Percentiles rank a stretch among this genome's conserved stretches.
These are phyloP conservation scores for Vaccinium myrtillus DNA, from an alignment of 148 eudicot species.

Conservation along the genomic window DNA sequence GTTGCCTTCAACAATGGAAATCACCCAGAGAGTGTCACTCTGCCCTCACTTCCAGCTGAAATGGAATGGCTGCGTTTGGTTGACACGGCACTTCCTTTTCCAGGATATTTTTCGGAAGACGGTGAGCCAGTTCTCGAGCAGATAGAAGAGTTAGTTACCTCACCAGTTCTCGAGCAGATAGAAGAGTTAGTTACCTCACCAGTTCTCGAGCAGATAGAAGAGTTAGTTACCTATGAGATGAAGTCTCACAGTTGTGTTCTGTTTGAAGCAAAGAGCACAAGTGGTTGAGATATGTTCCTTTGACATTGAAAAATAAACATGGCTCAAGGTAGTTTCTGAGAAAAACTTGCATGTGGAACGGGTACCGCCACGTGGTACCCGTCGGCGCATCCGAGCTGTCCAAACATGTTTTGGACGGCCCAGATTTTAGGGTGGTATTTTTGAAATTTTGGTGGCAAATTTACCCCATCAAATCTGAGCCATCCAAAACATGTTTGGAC, in stretches of 20 bases:
- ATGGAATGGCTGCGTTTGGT: conserved; percentile 73
- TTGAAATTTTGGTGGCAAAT: no score
- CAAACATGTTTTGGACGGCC: no score
- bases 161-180: conserved; percentile 52
- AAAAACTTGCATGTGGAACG: no score
- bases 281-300: background rate
- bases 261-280: conserved; percentile 58
- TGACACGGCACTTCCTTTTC: conserved; percentile 80
- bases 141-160: conserved; percentile 38
- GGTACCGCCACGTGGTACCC: no score
- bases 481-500: no score
- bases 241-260: conserved; percentile 77
- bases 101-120: conserved; percentile 65
- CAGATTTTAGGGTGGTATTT: no score
- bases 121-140: conserved; percentile 64
- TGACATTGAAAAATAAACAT: background rate
- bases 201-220: conserved; percentile 50
- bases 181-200: no score
- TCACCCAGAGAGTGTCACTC: conserved; percentile 37
- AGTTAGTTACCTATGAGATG: conserved; percentile 51
- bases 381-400: no score
- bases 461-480: no score
- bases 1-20: conserved; percentile 64
- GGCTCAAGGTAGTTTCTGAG: background rate
- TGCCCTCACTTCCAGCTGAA: conserved; percentile 55